Conservation (phyloP, 176 grass and related monocot species). For the Luzula sylvatica region DNA sequence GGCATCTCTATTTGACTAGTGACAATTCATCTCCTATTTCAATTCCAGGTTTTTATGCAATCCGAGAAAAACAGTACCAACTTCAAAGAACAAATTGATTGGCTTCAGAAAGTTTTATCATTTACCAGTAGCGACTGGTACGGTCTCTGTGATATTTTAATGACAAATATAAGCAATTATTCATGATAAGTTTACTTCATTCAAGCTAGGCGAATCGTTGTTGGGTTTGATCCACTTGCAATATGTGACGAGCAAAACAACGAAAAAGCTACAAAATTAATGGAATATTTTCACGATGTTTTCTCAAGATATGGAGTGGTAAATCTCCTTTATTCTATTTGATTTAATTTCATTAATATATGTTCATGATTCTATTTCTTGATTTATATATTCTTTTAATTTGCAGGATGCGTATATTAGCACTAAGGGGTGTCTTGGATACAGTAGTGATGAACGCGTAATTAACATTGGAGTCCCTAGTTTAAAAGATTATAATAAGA, state of each 20-base stretch:
- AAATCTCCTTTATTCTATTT: conserved; percentile 4
- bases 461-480: conserved; percentile 27
- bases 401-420: conserved; percentile 35
- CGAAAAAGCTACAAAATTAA: conserved; percentile 22
- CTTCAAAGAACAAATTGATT: conserved; percentile 18
- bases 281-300: conserved; percentile 21
- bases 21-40: no score
- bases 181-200: conserved; percentile 18
- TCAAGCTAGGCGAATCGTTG: conserved; percentile 34
- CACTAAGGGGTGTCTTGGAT: conserved; percentile 22
- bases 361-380: neutral
- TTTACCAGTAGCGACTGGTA: conserved; percentile 31
- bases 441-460: conserved; percentile 16
- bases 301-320: conserved; percentile 34
- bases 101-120: conserved; percentile 20
- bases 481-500: conserved; percentile 16
- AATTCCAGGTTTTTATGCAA: conserved; percentile 12
- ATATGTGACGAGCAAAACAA: conserved; percentile 29
- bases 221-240: conserved; percentile 33
- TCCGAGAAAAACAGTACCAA: conserved; percentile 9
- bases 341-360: neutral
- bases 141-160: neutral
- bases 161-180: neutral
- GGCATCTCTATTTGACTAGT: neutral
- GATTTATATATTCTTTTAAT: neutral